A percentile compares a stretch with the other conserved stretches of the same genome.
Conservation (phyloP, 2,329 filamentous ascomycete species). For the Parastagonospora avenae region DNA sequence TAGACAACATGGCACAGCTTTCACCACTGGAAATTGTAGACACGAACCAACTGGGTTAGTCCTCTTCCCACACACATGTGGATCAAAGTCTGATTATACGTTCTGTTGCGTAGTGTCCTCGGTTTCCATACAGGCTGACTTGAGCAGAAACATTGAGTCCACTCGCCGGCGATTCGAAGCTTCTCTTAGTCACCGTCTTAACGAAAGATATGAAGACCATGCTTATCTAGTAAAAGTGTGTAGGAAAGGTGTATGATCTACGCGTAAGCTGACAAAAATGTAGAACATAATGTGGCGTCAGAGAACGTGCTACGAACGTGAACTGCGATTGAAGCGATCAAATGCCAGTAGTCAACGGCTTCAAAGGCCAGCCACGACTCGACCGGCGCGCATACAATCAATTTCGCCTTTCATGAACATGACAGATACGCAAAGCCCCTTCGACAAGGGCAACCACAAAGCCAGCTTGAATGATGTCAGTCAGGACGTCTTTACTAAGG, state of each 20-base stretch:
- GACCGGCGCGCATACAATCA: conserved; percentile 19
- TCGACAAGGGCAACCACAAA: conserved; percentile 2
- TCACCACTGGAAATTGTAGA: too few relatives aligned
- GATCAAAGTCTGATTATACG: background rate
- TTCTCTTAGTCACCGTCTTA: conserved; percentile 18
- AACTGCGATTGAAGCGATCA: conserved; percentile 16
- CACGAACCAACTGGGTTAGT: background rate
- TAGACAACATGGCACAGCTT: background rate
- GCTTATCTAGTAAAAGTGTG: conserved; percentile 17
- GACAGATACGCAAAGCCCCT: conserved; percentile 17
- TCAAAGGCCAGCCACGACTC: background rate
- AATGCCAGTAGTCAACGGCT: conserved; percentile 3
- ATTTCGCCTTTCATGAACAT: conserved; percentile 32
- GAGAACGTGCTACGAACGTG: conserved; percentile 25
- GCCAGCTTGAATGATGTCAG: conserved; percentile 7
- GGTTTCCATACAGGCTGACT: too few relatives aligned
- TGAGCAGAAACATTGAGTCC: conserved; percentile 6
- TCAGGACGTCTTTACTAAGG: conserved; percentile 24
- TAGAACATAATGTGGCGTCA: conserved; percentile 23
- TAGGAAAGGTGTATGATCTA: background rate
- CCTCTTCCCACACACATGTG: background rate
- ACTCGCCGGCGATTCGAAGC: conserved; percentile 12
- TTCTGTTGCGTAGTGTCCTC: background rate
- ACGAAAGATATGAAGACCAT: conserved; percentile 17
- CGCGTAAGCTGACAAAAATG: background rate